Conservation (phyloP, 495 filamentous ascomycete species). For the Bacidia rubella region DNA sequence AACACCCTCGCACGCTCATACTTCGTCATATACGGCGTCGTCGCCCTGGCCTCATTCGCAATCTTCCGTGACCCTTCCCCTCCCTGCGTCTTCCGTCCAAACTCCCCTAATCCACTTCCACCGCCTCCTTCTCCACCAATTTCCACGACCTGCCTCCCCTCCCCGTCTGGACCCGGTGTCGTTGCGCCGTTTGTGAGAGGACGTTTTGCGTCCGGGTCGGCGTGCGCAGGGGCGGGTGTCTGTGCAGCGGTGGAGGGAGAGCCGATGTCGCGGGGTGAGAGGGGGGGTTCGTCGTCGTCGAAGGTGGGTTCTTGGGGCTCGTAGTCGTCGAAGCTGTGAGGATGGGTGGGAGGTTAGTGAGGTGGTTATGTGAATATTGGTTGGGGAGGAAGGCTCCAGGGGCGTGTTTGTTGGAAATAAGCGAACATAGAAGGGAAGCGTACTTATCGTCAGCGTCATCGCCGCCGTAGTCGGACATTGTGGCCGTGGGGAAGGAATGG, state of each 20-base stretch:
- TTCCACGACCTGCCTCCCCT: slow-evolving; percentile 31
- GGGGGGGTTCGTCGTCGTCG: slow-evolving; percentile 54
- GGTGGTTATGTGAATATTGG: not conserved
- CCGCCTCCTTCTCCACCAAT: slow-evolving; percentile 30
- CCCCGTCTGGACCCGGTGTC: slow-evolving; percentile 15
- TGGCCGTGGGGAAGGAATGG: slow-evolving; percentile 12
- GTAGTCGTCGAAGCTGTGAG: slow-evolving; percentile 28
- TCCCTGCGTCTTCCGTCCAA: slow-evolving; percentile 24
- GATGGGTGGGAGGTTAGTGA: slow-evolving; percentile 20
- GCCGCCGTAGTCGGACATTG: slow-evolving; percentile 79
- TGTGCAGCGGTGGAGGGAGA: slow-evolving; percentile 31
- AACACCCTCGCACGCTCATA: slow-evolving; percentile 91
- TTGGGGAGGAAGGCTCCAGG: not conserved
- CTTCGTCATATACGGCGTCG: slow-evolving; percentile 98
- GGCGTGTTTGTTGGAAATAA: not conserved
- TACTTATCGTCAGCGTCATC: slow-evolving; percentile 48
- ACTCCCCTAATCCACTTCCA: slow-evolving; percentile 12
- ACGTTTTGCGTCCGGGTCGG: slow-evolving; percentile 35
- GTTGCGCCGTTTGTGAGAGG: slow-evolving; percentile 22
- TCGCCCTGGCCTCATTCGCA: slow-evolving; percentile 71
- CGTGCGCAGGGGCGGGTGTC: slow-evolving; percentile 35
- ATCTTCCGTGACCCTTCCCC: slow-evolving; percentile 63
- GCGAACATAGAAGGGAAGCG: not conserved
- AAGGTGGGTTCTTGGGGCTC: slow-evolving; percentile 46
- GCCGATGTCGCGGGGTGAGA: slow-evolving; percentile 42